A percentile compares a stretch with the other conserved stretches of the same genome.
Conservation (phyloP, 2,329 filamentous ascomycete genomes). For the Fusarium fujikuroi region DNA sequence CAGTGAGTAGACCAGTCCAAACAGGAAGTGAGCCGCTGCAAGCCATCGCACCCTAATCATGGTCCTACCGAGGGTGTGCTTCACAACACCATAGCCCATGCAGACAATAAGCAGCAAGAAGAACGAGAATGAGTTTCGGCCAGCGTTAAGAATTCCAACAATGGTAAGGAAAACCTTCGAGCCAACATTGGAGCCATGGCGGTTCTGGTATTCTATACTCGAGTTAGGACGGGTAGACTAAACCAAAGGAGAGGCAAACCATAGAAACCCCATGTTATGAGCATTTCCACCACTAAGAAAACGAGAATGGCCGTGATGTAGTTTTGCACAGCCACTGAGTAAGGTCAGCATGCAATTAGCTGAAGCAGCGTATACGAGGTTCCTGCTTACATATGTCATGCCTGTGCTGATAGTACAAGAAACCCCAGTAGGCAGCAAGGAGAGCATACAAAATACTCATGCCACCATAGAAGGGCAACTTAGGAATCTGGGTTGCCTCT, state of each 20-base stretch:
- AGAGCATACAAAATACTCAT: constrained; percentile 94
- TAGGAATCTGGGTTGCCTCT: constrained; percentile 93
- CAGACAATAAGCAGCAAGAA: constrained; percentile 97
- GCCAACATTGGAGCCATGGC: constrained; percentile 83
- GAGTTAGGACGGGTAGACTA: constrained; percentile 46
- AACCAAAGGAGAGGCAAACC: constrained; percentile 58
- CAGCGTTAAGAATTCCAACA: constrained; percentile 93
- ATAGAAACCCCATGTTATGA: constrained; percentile 99
- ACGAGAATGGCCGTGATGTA: constrained; percentile 98
- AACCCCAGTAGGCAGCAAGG: constrained; percentile 85
- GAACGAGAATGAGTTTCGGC: constrained; percentile 96
- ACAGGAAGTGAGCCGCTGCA: constrained; percentile 92
- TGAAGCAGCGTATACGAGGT: background rate
- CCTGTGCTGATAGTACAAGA: constrained; percentile 93
- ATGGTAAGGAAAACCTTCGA: constrained; percentile 89
- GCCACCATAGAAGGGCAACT: constrained; percentile 95
- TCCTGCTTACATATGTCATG: constrained; percentile 80
- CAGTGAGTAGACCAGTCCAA: constrained; percentile 92
- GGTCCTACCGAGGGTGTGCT: constrained; percentile 87
- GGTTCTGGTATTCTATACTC: constrained; percentile 84
- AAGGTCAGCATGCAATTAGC: constrained; percentile 12
- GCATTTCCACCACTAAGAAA: constrained; percentile 94
- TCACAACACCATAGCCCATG: constrained; percentile 99
- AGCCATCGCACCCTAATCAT: constrained; percentile 95
- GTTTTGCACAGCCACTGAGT: constrained; percentile 89